Evolutionary conservation across 805 yeast genomes (phyloP).

Genomic region (Blastobotrys muscicola): DNA sequence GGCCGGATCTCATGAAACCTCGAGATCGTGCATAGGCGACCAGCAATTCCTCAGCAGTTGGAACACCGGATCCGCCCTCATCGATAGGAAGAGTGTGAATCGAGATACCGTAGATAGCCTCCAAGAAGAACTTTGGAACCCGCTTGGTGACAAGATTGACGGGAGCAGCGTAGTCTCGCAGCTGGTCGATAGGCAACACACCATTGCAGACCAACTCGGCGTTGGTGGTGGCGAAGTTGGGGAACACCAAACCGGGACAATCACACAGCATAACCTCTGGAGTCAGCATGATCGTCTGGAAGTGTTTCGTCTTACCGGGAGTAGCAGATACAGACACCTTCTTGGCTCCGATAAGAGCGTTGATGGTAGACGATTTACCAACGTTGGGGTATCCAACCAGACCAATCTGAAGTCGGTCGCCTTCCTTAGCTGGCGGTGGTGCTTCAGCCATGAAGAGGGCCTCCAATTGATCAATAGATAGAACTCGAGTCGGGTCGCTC

Average conservation of each 20-base stretch:
- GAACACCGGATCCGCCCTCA: conserved; percentile 82
- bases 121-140: conserved; percentile 79
- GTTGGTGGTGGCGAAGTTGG: conserved; percentile 91
- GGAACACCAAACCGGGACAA: conserved; percentile 98
- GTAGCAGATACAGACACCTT: conserved; percentile 98
- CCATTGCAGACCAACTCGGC: conserved; percentile 97
- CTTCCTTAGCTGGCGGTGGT: conserved; percentile 34
- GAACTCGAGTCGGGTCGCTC: conserved; percentile 51
- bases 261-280: conserved; percentile 83
- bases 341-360: conserved; percentile 91
- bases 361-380: conserved; percentile 95
- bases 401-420: conserved; percentile 66
- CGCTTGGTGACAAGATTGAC: conserved; percentile 75
- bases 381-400: conserved; percentile 96
- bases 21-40: conserved; percentile 93
- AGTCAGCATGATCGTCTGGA: conserved; percentile 86
- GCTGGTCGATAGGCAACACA: conserved; percentile 96
- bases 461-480: conserved; percentile 80
- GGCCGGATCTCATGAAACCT: conserved; percentile 89
- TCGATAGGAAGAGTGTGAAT: conserved; percentile 64
- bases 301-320: conserved; percentile 98
- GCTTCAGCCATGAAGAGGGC: conserved; percentile 65
- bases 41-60: conserved; percentile 81
- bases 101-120: conserved; percentile 88
- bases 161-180: conserved; percentile 88